Evolutionary conservation across 2,329 filamentous ascomycete species (phyloP), one percentile per base, ranked within the genome.

Genomic region (Pestalotiopsis fici): DNA sequence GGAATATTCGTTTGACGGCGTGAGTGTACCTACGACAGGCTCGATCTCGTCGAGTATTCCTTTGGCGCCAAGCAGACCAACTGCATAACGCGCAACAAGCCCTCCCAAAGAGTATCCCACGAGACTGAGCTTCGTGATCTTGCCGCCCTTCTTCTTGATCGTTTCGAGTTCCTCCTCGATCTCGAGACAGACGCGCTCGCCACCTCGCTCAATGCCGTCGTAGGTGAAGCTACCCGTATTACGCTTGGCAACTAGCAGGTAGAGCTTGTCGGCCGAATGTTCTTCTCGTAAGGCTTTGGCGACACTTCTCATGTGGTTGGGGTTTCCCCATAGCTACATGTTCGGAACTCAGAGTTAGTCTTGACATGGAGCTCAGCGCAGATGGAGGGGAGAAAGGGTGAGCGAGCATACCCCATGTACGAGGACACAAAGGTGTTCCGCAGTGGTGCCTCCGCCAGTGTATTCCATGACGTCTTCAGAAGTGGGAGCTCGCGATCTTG

Each of bases 31-130:
- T 82, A 92, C 90, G 80, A 95, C 88, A 71, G 95, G 95, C 76
- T 94, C 86, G 28, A 98, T 85, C 67, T 86, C 86, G 66, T 97
- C 91, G 66, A 98, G 90, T 67, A 93, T 85, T 9, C 94, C 94
- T 74, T 92, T 93, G 65, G 93, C 90, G 73, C 95, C 89, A 3
- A 98, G 84, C 74, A 98, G 82, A 0, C 95, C 95, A 66, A 97
- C 87, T 2, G 93, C 92, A 81, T 97, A 98, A 68, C 95, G 87
- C 11, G 93, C 90, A 4, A 98, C 90, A 6, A 98, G 83, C 0
- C 95, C 95, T 59, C 95, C 95, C 1, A 98, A 85, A 0, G 94
- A 97, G 78, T 98, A 98, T 50, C 95, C 95, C 56, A 95, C 87
- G 54, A 98, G 84, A 77, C 94, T 97, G 70, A 98, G 83, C 80